Evolutionary conservation across 768 basidiomycete species (phyloP), one percentile per base, ranked within the genome.

Genomic region (Lepiota brunneoincarnata): DNA sequence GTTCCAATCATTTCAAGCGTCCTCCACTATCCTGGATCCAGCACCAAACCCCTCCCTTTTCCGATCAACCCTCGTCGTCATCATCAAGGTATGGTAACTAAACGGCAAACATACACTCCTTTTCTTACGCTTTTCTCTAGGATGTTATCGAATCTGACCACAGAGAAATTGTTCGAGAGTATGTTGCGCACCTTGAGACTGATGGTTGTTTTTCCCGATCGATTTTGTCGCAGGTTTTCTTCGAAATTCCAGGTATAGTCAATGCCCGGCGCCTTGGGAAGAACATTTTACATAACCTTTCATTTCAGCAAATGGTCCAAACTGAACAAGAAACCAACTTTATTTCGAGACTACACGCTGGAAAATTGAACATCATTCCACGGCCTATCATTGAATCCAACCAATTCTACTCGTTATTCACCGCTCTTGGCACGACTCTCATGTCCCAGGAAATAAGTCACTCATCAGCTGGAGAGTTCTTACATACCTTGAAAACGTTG

Each of bases 351-450:
- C 72, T 86, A 4, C 85, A 86, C 54, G 70, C 73, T 0, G 83
- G 83, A 1, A 72, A 72, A 48, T 58, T 86, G 4, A 72, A 71
- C 35, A 85, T 86, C 15, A 73, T 85, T 12, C 84, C 84, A 3
- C 86, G 85, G 85, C 83, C 83, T 0, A 81, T 86, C 41, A 84
- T 86, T 24, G 80, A 83, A 59, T 84, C 84, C 0, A 73, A 65
- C 40, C 75, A 82, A 20, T 86, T 86, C 61, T 86, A 86, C 55
- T 69, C 63, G 2, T 59, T 84, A n/a, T 83, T 86, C 51, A 69
- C 71, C 0, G 63, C 67, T 0, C 57, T 86, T 26, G 67, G 2
- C 62, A 86, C 4, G 79, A 84, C 54, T 67, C 70, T n/a, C n/a
- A n/a, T n/a, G n/a, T n/a, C n/a, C n/a, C n/a, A n/a, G n/a, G 41